Conservation (phyloP, 306 rosid species). For the Lablab purpureus region DNA sequence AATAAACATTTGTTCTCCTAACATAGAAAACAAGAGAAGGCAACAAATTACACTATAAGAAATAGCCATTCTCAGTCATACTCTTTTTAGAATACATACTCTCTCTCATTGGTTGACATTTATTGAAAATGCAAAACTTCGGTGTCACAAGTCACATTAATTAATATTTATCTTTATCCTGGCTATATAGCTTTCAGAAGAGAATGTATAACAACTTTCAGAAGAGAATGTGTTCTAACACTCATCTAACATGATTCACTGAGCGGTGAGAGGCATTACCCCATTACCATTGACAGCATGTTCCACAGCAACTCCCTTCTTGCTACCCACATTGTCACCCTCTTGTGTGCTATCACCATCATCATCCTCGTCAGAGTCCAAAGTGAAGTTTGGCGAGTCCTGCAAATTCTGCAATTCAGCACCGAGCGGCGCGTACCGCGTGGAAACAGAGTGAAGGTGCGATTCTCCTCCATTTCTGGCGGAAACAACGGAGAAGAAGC, state of each 20-base stretch:
- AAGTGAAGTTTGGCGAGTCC: constrained; percentile 59
- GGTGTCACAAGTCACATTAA: not conserved
- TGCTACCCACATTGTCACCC: constrained; percentile 48
- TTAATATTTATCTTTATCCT: not conserved
- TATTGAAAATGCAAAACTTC: no score
- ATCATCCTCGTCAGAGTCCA: constrained; percentile 71
- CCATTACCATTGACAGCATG: constrained; percentile 61
- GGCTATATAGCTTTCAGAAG: not conserved
- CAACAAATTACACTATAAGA: no score
- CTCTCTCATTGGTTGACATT: no score
- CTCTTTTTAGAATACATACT: no score
- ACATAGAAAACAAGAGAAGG: not conserved
- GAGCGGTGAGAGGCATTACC: constrained; percentile 48
- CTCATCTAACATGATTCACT: constrained; percentile 11
- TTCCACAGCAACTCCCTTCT: constrained; percentile 52
- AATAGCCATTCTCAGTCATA: no score
- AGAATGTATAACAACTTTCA: not conserved
- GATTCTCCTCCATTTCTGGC: constrained; percentile 40
- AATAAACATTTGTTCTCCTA: constrained; percentile 22
- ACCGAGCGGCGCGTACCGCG: constrained; percentile 61
- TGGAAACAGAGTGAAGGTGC: not conserved
- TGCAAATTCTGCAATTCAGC: constrained; percentile 60
- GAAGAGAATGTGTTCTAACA: not conserved
- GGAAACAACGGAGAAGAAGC: constrained; percentile 51
- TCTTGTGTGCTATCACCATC: constrained; percentile 45